phyloP scores from a whole-genome alignment of 768 basidiomycete genomes.

The Tulasnella sp. region DNA sequence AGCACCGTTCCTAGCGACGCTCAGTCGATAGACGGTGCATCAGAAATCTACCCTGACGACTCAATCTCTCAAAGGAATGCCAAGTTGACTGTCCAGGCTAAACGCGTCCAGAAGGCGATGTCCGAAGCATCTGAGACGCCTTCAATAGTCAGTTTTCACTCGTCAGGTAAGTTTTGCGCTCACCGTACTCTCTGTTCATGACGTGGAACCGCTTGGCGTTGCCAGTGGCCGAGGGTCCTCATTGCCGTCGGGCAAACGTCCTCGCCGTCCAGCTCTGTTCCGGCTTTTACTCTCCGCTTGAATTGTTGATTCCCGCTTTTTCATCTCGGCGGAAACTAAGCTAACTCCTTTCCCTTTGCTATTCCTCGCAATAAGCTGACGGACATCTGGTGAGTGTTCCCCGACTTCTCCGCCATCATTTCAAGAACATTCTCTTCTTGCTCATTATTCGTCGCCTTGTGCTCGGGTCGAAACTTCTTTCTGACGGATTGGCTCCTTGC shows the following conservation, averaged over 20 bases:
- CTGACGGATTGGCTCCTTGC: background rate
- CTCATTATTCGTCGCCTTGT: background rate
- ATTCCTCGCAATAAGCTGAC: background rate
- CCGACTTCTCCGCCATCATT: background rate
- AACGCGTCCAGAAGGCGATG: background rate
- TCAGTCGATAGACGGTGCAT: background rate
- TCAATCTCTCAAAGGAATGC: conserved; percentile 19
- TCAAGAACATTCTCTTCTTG: background rate
- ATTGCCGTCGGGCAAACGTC: background rate
- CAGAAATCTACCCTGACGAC: conserved; percentile 15
- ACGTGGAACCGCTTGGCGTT: background rate
- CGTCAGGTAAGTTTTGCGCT: background rate
- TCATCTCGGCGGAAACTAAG: background rate
- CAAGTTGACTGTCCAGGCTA: background rate
- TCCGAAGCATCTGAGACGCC: conserved; percentile 10
- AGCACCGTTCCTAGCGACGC: background rate
- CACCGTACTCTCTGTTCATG: background rate
- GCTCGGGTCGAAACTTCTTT: background rate
- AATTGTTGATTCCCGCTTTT: background rate
- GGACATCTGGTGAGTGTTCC: conserved; percentile 17
- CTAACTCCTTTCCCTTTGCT: background rate
- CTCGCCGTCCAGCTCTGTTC: background rate
- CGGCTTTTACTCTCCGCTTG: background rate
- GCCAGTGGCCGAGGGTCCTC: background rate
- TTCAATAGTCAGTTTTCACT: conserved; percentile 17